phyloP scores from a whole-genome alignment of 345 rosid species.

The Aquilaria sinensis region DNA sequence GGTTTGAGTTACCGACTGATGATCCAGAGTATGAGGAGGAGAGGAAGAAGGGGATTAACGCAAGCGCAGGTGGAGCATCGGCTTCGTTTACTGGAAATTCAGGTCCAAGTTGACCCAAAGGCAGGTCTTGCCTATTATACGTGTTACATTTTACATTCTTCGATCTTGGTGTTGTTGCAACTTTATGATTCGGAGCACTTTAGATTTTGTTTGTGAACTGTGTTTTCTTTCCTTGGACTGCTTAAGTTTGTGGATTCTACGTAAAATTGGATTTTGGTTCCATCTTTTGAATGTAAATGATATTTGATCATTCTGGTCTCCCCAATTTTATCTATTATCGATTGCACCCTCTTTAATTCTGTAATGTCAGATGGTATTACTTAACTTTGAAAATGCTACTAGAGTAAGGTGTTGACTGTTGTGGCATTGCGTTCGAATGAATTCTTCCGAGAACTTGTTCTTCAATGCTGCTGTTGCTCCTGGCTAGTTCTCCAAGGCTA shows the following conservation, averaged over 20 bases:
- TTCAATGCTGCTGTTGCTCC: too few relatives aligned
- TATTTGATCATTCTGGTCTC: constrained; percentile 9
- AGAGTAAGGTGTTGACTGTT: too few relatives aligned
- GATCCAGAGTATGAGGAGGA: constrained; percentile 60
- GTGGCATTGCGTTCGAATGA: too few relatives aligned
- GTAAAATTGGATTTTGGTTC: not conserved
- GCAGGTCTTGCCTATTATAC: constrained; percentile 2
- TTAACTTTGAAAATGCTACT: too few relatives aligned
- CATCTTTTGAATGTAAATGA: constrained; percentile 19
- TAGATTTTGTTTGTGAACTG: constrained; percentile 9
- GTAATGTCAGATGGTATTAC: too few relatives aligned
- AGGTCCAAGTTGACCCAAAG: constrained; percentile 21
- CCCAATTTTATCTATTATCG: too few relatives aligned
- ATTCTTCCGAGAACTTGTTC: too few relatives aligned
- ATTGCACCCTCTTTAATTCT: too few relatives aligned
- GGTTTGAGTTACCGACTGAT: constrained; percentile 64
- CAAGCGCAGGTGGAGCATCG: constrained; percentile 23
- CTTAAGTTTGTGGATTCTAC: constrained; percentile 14
- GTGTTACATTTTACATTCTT: not conserved
- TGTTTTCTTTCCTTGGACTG: not conserved
- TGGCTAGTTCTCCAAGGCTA: too few relatives aligned
- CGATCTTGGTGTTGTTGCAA: not conserved
- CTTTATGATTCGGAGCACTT: not conserved
- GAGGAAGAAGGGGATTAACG: constrained; percentile 31
- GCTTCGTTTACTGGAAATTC: constrained; percentile 19